Evolutionary conservation across 2,329 filamentous ascomycete species (phyloP), one percentile per base, ranked within the genome.

Genomic region (Diaporthe destruens): DNA sequence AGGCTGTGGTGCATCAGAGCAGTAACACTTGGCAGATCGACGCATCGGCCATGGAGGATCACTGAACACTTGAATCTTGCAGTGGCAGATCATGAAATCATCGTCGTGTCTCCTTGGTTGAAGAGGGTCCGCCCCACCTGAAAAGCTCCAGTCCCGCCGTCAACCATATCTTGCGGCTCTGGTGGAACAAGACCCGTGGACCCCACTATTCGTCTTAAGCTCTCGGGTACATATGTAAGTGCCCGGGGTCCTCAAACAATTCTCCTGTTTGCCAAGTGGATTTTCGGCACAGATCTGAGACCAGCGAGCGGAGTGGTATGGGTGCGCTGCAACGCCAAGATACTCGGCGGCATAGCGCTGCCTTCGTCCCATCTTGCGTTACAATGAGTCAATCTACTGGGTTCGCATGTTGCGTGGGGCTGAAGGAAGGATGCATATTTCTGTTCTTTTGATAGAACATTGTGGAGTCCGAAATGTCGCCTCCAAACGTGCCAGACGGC

Each of bases 261-360:
- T 29, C 32, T 51, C 29, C 47, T 53, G n/a, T 39, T 47, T 4
- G 61, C 61, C 61, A 66, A 66, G 61, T 18, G 4, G n/a, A 53
- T 29, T 66, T 66, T 66, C 47, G 61, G 61, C 61, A 66, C 61
- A 66, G 61, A 66, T 66, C 61, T 66, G 61, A 66, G 61, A 66
- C 61, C 61, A 66, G 61, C 61, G 47, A 66, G 47, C 51, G 32
- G 32, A 34, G 42, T 7, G 29, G 8, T 6, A 51, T 25, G 59
- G 61, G 29, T 51, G 61, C 29, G 55, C 44, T 65, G 61, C 51
- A 57, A 63, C 63, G 72, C 72, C 72, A 74, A 74, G 72, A 74
- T 69, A 72, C 69, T 68, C 32, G 55, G 72, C 69, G 34, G 39
- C 51, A 53, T 51, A n/a, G 51, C 36, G 39, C 53, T 51, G 20